These are phyloP conservation scores for Paracoccidioides lutzii DNA, from an alignment of 2,329 filamentous ascomycete genomes.

Conservation along the genomic window DNA sequence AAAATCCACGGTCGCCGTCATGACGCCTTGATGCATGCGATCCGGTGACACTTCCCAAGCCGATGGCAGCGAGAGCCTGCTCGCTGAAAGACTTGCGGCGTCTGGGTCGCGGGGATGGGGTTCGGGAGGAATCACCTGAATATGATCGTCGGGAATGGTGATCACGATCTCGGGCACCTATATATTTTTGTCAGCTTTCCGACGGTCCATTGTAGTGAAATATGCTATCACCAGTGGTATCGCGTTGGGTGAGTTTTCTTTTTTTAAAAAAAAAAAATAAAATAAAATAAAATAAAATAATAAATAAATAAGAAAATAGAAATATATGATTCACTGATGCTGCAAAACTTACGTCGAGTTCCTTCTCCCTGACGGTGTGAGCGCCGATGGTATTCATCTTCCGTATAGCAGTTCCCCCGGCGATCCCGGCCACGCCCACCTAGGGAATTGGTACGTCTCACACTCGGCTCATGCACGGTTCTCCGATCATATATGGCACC, in stretches of 20 bases:
- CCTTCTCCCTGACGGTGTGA: slow-evolving; percentile 4
- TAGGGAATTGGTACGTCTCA: slow-evolving; percentile 26
- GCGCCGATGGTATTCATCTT: slow-evolving; percentile 17
- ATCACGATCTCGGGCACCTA: slow-evolving; percentile 20
- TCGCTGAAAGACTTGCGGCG: slow-evolving; percentile 37
- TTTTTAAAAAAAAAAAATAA: neutral
- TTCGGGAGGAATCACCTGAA: slow-evolving; percentile 24
- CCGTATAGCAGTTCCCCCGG: slow-evolving; percentile 24
- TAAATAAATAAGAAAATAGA: neutral
- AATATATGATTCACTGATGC: neutral
- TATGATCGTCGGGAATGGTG: slow-evolving; percentile 19
- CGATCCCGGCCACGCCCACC: slow-evolving; percentile 20
- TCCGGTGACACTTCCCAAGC: slow-evolving; percentile 48
- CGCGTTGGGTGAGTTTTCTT: neutral
- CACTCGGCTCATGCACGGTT: slow-evolving; percentile 7
- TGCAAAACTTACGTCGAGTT: slow-evolving; percentile 22
- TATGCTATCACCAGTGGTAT: no score
- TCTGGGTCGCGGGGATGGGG: slow-evolving; percentile 27
- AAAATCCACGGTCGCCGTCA: slow-evolving; percentile 32
- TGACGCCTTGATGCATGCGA: slow-evolving; percentile 46
- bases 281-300: neutral
- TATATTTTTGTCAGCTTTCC: neutral
- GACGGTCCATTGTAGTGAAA: neutral
- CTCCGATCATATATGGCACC: neutral
- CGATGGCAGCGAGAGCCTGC: slow-evolving; percentile 42